A percentile compares a stretch with the other conserved stretches of the same genome.
Evolutionary conservation across 2,329 filamentous ascomycete species (phyloP).

Genomic region (Pyricularia sp.): DNA sequence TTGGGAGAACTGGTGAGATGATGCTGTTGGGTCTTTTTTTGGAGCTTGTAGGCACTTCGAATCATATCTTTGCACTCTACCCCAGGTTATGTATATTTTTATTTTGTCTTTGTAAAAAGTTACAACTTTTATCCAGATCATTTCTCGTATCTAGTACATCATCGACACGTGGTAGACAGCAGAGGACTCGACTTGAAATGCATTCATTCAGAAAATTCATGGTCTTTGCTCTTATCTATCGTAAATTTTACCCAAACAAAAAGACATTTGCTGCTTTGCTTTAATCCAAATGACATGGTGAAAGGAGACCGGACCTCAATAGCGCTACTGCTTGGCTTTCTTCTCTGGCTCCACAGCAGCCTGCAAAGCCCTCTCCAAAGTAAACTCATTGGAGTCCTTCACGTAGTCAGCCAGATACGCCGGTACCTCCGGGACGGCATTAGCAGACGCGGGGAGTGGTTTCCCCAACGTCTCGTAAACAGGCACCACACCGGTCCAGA

Average conservation of each 20-base stretch:
- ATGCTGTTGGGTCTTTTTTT: neutral
- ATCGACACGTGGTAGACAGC: neutral
- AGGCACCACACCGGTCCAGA: slow-evolving; percentile 52
- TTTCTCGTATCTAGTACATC: neutral
- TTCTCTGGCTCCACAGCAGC: slow-evolving; percentile 11
- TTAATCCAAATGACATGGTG: neutral
- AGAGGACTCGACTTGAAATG: neutral
- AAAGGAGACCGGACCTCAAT: neutral
- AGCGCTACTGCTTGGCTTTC: slow-evolving; percentile 5
- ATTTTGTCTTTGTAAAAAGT: neutral
- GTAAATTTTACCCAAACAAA: neutral
- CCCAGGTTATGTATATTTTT: neutral
- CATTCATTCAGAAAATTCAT: neutral
- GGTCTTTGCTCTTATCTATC: neutral
- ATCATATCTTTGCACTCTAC: neutral
- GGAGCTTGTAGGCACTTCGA: neutral
- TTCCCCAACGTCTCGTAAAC: slow-evolving; percentile 55
- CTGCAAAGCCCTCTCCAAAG: slow-evolving; percentile 14
- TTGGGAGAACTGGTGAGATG: slow-evolving; percentile 79
- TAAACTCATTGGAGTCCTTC: slow-evolving; percentile 24
- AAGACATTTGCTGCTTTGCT: neutral
- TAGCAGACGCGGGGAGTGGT: slow-evolving; percentile 51
- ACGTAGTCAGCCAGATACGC: slow-evolving; percentile 43
- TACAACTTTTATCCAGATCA: neutral
- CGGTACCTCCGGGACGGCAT: slow-evolving; percentile 49